phyloP scores from a whole-genome alignment of 164 flowering plant genomes.

The Vitis rotundifolia region DNA sequence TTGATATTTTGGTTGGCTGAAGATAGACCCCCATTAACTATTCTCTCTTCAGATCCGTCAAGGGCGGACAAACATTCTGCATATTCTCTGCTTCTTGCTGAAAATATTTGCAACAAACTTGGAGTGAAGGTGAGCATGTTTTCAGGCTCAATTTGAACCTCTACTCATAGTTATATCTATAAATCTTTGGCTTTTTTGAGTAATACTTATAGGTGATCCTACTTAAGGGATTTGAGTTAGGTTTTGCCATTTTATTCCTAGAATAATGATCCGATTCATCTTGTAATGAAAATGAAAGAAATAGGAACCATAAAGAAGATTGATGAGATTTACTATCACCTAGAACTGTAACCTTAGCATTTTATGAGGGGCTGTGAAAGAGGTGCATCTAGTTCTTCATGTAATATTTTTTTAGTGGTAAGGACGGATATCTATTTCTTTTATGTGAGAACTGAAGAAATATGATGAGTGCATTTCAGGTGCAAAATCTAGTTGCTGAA shows the following conservation, averaged over 20 bases:
- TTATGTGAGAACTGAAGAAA: neutral
- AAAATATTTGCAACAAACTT: conserved; percentile 72
- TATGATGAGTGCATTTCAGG: conserved; percentile 45
- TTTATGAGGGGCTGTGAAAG: no score
- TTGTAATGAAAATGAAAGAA: no score
- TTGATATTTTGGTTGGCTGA: conserved; percentile 14
- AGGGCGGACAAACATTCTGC: conserved; percentile 90
- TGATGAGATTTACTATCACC: no score
- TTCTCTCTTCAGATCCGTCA: conserved; percentile 65
- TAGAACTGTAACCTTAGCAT: no score
- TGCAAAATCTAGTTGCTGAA: conserved; percentile 92
- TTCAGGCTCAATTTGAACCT: neutral
- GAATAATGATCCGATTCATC: no score
- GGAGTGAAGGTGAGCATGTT: conserved; percentile 65
- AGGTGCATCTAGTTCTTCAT: neutral
- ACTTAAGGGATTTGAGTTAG: no score
- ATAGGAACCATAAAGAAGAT: no score
- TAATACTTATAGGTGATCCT: no score
- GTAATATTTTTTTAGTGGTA: neutral
- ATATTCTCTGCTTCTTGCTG: conserved; percentile 90
- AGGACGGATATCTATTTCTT: no score
- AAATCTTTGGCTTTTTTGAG: no score
- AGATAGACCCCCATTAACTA: conserved; percentile 14
- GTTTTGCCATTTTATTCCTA: no score
- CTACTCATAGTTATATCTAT: no score